These are phyloP conservation scores for Acanthamoeba royreba DNA, from an alignment of 208 protist species.

Conservation along the genomic window DNA sequence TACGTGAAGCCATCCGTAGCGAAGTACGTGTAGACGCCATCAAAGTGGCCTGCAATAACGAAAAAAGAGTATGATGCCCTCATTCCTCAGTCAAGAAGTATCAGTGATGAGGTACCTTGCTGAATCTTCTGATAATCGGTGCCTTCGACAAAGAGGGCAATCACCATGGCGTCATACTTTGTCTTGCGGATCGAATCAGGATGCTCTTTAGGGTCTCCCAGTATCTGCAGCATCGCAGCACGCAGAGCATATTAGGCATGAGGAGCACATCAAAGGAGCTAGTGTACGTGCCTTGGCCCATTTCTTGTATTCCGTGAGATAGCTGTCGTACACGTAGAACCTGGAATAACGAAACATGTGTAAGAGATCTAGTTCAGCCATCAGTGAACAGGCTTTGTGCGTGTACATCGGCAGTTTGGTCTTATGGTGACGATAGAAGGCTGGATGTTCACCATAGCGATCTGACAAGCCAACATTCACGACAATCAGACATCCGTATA, in stretches of 20 bases:
- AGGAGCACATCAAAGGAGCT: not conserved
- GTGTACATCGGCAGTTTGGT: not conserved
- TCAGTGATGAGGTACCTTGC: no score
- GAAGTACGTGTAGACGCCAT: slow-evolving; percentile 82
- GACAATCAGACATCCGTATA: not conserved
- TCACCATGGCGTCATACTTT: slow-evolving; percentile 57
- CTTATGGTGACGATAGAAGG: slow-evolving; percentile 29
- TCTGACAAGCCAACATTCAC: not conserved
- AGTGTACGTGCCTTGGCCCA: slow-evolving; percentile 46
- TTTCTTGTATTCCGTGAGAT: slow-evolving; percentile 43
- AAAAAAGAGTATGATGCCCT: not conserved
- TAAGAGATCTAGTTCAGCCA: not conserved
- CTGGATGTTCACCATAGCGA: slow-evolving; percentile 44
- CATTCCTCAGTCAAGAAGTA: not conserved
- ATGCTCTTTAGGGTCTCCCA: not conserved
- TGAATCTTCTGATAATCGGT: not conserved
- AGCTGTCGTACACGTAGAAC: slow-evolving; percentile 73
- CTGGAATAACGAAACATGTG: not conserved
- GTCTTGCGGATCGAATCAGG: slow-evolving; percentile 46
- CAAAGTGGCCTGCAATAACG: slow-evolving; percentile 60
- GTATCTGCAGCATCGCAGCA: not conserved
- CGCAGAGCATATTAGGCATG: not conserved
- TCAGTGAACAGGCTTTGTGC: not conserved
- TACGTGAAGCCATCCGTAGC: slow-evolving; percentile 69
- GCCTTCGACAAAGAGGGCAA: slow-evolving; percentile 49